Conservation (phyloP, 257 asterid species). For the Solanum megistacrolobum region DNA sequence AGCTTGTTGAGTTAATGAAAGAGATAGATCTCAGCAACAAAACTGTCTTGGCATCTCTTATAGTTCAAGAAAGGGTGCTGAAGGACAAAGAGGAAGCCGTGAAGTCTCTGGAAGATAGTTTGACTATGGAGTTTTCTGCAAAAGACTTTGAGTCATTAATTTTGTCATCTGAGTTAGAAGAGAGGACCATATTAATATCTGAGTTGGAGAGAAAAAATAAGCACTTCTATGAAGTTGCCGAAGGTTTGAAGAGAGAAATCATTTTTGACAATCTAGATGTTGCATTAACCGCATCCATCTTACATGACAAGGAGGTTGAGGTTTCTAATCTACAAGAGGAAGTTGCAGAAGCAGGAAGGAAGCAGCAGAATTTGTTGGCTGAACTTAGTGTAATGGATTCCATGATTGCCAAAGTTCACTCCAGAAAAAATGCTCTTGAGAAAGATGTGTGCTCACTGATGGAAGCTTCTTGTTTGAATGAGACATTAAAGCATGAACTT, state of each 20-base stretch:
- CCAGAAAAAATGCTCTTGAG: slow-evolving; percentile 18
- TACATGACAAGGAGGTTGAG: slow-evolving; percentile 45
- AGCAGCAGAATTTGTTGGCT: slow-evolving; percentile 14
- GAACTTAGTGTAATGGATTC: slow-evolving; percentile 17
- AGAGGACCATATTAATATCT: slow-evolving; percentile 27
- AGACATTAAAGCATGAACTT: slow-evolving; percentile 17
- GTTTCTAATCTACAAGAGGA: slow-evolving; percentile 2
- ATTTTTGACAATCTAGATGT: slow-evolving; percentile 51
- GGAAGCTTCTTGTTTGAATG: slow-evolving; percentile 17
- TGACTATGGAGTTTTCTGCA: slow-evolving; percentile 36
- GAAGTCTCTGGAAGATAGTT: slow-evolving; percentile 42
- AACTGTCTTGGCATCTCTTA: slow-evolving; percentile 31
- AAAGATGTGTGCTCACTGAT: slow-evolving; percentile 22
- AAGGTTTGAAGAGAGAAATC: slow-evolving; percentile 38
- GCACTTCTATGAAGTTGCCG: slow-evolving; percentile 33
- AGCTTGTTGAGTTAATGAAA: slow-evolving; percentile 53
- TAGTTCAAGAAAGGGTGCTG: slow-evolving; percentile 52
- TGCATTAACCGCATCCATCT: slow-evolving; percentile 33
- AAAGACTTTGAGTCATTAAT: slow-evolving; percentile 51
- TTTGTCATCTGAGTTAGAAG: slow-evolving; percentile 49
- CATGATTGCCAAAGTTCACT: slow-evolving; percentile 10
- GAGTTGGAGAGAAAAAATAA: slow-evolving; percentile 23
- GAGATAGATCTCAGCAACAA: slow-evolving; percentile 62
- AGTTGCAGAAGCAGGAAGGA: slow-evolving; percentile 16
- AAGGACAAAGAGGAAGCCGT: slow-evolving; percentile 50